A percentile compares a stretch with the other conserved stretches of the same genome.
phyloP scores from a whole-genome alignment of 208 protist species.

The Acanthamoeba royreba region DNA sequence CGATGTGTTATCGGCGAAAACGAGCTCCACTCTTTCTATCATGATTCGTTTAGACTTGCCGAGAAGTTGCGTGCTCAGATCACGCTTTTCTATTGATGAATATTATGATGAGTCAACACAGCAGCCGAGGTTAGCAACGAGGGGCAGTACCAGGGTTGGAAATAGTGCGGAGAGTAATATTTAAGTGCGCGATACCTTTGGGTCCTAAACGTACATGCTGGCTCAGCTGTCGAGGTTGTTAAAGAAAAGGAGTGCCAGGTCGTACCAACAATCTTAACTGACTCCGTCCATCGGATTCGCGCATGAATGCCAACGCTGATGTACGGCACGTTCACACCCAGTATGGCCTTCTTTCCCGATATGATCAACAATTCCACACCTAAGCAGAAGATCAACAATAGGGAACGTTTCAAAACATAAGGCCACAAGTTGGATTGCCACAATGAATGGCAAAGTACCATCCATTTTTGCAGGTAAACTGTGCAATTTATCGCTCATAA shows the following conservation, averaged over 20 bases:
- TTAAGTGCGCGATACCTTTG: not conserved
- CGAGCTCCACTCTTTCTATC: not conserved
- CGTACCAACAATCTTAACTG: not conserved
- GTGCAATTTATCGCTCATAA: not conserved
- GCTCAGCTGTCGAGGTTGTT: too few species aligned
- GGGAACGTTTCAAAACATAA: too few species aligned
- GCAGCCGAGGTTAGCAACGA: too few species aligned
- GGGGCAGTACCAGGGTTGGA: not conserved
- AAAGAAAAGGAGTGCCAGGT: not conserved
- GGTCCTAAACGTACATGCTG: not conserved
- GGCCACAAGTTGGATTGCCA: not conserved
- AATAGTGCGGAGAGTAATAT: not conserved
- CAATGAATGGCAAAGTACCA: not conserved
- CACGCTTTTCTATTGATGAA: not conserved
- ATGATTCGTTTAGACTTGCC: not conserved
- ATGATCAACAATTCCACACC: not conserved
- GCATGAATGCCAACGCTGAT: not conserved
- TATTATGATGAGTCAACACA: too few species aligned
- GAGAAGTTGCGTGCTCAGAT: not conserved
- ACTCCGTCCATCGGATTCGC: not conserved
- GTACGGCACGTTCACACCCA: not conserved
- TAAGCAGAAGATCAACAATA: not conserved
- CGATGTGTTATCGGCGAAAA: not conserved
- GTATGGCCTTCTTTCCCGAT: not conserved
- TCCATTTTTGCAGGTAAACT: not conserved